phyloP scores from a whole-genome alignment of 2,329 filamentous ascomycete species.

The Fusarium sulawesiense region DNA sequence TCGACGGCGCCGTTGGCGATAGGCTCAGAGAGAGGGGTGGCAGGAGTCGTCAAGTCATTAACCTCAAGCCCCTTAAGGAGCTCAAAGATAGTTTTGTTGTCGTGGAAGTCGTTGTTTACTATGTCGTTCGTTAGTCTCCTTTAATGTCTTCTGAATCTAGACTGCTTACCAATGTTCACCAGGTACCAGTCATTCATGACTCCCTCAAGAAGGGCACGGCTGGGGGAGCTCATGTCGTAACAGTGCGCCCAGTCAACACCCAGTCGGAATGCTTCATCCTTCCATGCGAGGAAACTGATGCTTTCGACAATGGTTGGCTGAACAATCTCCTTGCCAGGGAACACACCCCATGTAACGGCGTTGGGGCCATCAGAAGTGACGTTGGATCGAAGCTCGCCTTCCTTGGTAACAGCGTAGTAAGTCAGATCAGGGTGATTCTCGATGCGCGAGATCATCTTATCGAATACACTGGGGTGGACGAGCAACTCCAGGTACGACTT shows the following conservation, averaged over 20 bases:
- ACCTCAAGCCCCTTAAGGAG: constrained; percentile 83
- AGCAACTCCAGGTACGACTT: constrained; percentile 97
- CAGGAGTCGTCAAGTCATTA: constrained; percentile 66
- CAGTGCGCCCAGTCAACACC: constrained; percentile 96
- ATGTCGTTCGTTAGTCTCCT: constrained; percentile 15
- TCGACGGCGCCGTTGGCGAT: constrained; percentile 27
- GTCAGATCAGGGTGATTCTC: constrained; percentile 84
- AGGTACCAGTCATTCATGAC: constrained; percentile 94
- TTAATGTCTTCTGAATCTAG: constrained; percentile 4
- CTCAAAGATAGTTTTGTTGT: constrained; percentile 82
- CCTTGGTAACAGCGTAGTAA: constrained; percentile 92
- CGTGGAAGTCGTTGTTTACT: constrained; percentile 99
- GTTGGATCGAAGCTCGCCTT: constrained; percentile 85
- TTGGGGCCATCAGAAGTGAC: constrained; percentile 88
- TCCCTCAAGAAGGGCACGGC: constrained; percentile 80
- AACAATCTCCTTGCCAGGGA: constrained; percentile 98
- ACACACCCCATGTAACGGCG: constrained; percentile 99
- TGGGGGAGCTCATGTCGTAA: constrained; percentile 80
- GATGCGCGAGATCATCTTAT: constrained; percentile 81
- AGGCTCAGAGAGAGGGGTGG: constrained; percentile 44
- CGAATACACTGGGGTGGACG: constrained; percentile 81
- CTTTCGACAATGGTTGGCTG: constrained; percentile 99
- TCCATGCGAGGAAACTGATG: constrained; percentile 97
- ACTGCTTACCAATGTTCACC: constrained; percentile 85
- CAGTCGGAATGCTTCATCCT: constrained; percentile 94